Evolutionary conservation across 2,329 filamentous ascomycete species (phyloP).

Genomic region (Fusarium sp.): DNA sequence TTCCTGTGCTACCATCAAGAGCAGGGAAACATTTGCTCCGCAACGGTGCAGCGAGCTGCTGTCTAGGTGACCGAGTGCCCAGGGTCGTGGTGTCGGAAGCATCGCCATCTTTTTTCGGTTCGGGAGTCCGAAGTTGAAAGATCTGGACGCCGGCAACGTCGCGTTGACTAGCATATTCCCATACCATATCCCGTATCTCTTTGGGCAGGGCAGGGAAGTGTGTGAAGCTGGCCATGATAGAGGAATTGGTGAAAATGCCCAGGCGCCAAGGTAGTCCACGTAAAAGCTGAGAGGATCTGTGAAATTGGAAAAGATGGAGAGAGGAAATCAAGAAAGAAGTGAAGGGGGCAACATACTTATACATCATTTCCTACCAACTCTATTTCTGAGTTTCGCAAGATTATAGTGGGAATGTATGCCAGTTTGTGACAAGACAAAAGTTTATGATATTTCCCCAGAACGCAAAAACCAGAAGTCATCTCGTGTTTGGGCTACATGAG

Average conservation of each 20-base stretch:
- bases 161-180: not conserved
- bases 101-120: not conserved
- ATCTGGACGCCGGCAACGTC: not conserved
- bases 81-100: accelerated
- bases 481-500: accelerated
- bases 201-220: not conserved
- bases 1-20: not conserved
- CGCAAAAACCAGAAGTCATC: not conserved
- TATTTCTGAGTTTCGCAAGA: no score
- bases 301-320: not conserved
- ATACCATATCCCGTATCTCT: conserved; percentile 9
- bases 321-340: no score
- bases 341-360: accelerated
- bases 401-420: accelerated
- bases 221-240: not conserved
- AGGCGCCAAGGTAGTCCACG: not conserved
- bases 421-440: not conserved
- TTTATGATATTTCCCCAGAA: not conserved
- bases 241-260: accelerated
- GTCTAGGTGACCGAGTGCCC: accelerated
- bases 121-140: not conserved
- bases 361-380: accelerated
- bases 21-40: not conserved
- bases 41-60: not conserved
- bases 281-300: not conserved